Conservation (phyloP, 306 rosid species). For the Lathyrus aphaca region DNA sequence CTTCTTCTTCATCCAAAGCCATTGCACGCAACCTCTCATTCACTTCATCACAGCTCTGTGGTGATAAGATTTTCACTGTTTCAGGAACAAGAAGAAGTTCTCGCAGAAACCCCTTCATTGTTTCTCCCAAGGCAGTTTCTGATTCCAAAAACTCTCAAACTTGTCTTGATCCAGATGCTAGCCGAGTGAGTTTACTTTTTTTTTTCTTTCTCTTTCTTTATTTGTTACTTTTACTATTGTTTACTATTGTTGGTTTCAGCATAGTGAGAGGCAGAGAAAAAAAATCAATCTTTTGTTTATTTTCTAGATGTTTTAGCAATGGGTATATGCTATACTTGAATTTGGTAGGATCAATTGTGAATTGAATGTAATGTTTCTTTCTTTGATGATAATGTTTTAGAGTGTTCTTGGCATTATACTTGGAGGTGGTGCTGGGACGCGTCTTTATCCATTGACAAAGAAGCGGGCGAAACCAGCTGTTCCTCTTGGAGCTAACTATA, state of each 20-base stretch:
- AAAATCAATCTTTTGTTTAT: neutral
- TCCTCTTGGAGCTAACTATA: conserved; percentile 93
- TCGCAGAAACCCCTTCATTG: conserved; percentile 47
- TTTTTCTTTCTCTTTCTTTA: neutral
- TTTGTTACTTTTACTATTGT: neutral
- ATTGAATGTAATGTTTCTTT: conserved; percentile 11
- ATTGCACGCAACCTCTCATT: conserved; percentile 45
- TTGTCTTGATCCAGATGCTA: conserved; percentile 97
- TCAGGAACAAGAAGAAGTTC: conserved; percentile 3
- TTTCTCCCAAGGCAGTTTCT: conserved; percentile 85
- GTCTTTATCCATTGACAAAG: conserved; percentile 91
- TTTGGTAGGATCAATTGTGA: conserved; percentile 8
- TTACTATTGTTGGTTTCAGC: conserved; percentile 8
- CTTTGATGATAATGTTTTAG: conserved; percentile 45
- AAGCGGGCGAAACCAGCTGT: conserved; percentile 98
- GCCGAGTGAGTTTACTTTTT: conserved; percentile 57
- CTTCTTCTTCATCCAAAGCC: conserved; percentile 35
- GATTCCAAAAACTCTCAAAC: conserved; percentile 91
- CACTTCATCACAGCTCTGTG: conserved; percentile 49
- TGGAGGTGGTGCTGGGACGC: conserved; percentile 98
- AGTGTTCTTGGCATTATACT: conserved; percentile 93
- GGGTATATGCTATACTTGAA: conserved; percentile 13
- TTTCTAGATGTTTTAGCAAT: neutral
- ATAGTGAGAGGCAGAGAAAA: neutral
- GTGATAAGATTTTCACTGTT: conserved; percentile 45